phyloP scores from a whole-genome alignment of 2,329 filamentous ascomycete genomes.

The Fusarium sp. region DNA sequence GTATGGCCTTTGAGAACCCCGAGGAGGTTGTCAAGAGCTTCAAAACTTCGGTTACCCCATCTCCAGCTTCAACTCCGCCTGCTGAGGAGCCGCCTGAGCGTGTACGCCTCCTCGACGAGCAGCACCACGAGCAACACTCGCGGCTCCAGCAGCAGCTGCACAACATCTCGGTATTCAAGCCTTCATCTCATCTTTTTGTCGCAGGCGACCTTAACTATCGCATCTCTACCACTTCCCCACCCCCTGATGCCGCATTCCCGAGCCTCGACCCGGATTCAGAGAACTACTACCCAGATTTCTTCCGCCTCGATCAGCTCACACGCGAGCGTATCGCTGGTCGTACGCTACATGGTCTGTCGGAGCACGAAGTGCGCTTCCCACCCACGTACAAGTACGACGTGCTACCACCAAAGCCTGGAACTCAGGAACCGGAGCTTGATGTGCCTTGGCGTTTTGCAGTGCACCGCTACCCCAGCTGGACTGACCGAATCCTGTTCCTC shows the following conservation, averaged over 20 bases:
- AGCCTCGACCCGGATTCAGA: constrained; percentile 66
- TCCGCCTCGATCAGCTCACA: constrained; percentile 82
- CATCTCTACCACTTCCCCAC: constrained; percentile 75
- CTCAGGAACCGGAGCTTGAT: constrained; percentile 44
- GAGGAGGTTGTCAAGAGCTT: constrained; percentile 51
- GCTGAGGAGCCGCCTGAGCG: constrained; percentile 45
- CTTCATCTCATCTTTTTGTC: constrained; percentile 83
- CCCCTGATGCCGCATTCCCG: constrained; percentile 71
- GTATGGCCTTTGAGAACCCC: constrained; percentile 78
- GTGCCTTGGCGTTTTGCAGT: constrained; percentile 66
- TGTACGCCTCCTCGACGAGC: constrained; percentile 49
- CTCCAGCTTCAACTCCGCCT: constrained; percentile 36
- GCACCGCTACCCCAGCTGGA: constrained; percentile 93
- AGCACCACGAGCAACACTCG: constrained; percentile 49
- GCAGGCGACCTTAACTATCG: constrained; percentile 97
- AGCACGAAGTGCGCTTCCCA: constrained; percentile 81
- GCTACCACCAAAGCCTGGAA: constrained; percentile 45
- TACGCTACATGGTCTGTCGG: constrained; percentile 81
- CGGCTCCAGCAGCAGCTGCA: constrained; percentile 61
- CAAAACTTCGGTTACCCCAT: constrained; percentile 40
- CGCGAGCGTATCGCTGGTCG: constrained; percentile 75
- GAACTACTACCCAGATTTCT: constrained; percentile 74
- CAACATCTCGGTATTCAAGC: constrained; percentile 77
- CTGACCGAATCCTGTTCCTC: constrained; percentile 87
- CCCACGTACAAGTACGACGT: constrained; percentile 93